These are phyloP conservation scores for Globisporangium barbulae DNA, from an alignment of 352 stramenopile species.

Conservation along the genomic window DNA sequence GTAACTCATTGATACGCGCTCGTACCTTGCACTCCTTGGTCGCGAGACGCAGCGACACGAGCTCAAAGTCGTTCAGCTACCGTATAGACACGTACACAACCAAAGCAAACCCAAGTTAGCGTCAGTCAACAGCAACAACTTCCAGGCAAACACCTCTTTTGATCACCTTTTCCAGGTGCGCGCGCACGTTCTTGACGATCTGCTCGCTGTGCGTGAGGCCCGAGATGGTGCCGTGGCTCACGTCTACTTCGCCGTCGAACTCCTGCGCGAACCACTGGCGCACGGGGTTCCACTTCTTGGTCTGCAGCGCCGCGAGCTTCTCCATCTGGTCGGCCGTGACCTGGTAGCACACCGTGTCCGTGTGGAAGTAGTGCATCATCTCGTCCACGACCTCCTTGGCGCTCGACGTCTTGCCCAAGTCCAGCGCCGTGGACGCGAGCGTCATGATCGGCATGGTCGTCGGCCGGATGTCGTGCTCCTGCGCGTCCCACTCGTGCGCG, in stretches of 20 bases:
- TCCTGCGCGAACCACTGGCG: constrained; percentile 79
- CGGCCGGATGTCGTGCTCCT: constrained; percentile 68
- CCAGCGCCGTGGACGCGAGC: constrained; percentile 75
- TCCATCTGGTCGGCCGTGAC: constrained; percentile 79
- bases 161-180: constrained; percentile 54
- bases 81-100: neutral
- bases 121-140: neutral
- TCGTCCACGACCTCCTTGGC: constrained; percentile 60
- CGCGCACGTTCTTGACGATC: constrained; percentile 60
- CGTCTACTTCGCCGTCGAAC: constrained; percentile 76
- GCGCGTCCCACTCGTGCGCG: constrained; percentile 83
- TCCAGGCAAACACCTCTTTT: neutral
- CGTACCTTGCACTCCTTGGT: constrained; percentile 87
- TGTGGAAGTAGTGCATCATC: constrained; percentile 86
- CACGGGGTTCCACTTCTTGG: constrained; percentile 84
- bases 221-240: constrained; percentile 78
- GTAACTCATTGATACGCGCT: neutral
- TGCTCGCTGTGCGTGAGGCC: constrained; percentile 55
- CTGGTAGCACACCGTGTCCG: constrained; percentile 88
- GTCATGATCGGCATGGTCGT: constrained; percentile 88
- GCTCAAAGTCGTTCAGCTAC: constrained; percentile 70
- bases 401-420: constrained; percentile 58
- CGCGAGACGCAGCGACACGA: constrained; percentile 65
- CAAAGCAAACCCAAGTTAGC: constrained; percentile 1
- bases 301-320: constrained; percentile 73